Base-by-base conservation (phyloP, 768 basidiomycete genomes). In the Podaxis sp. region DNA sequence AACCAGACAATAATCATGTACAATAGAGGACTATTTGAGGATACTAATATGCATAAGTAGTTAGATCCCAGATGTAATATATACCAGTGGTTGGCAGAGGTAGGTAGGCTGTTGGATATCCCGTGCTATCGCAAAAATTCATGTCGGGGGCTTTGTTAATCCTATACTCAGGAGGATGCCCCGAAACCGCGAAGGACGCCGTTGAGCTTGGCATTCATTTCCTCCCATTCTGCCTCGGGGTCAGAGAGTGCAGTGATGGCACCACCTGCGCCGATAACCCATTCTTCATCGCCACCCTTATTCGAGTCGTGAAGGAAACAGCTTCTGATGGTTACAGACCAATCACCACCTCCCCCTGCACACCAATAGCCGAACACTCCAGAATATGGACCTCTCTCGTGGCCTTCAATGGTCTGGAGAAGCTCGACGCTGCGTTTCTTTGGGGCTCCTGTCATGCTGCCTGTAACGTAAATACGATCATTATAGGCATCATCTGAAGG, bases 401-500 rank as follows among this genome's bases (percentile, higher is more conserved):
- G 72, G 51, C 81, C 82, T 73, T 98, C 96, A 2, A 97, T 81
- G 0, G 78, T 79, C 64, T 92, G 90, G 7, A 98, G 80, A 38
- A 98, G 88, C 73, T 97, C 91, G 7, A 97, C 89, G 60, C 91
- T 93, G 36, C 96, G 88, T 68, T 96, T 90, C 77, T 98, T 98
- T 0, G 96, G 96, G 0, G 96, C 96, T 38, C 96, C 96, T 2
- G 96, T 98, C 96, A 98, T 98, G 63, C 93, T 95, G 1, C 94
- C 94, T 95, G 64, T 49, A 51, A 57, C 40, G 51, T 49, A 24
- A 36, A 49, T 47, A 57, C 17, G 40, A 33, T 17, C 62, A 22
- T 37, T 22, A 25, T 2, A 27, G 24, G 19, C 17, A 47, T 22
- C 56, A 37, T 43, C 13, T 55, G 46, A 55, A 24, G 9, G n/a